Base-by-base conservation (phyloP, 495 filamentous ascomycete species). In the Neurospora sp. region DNA sequence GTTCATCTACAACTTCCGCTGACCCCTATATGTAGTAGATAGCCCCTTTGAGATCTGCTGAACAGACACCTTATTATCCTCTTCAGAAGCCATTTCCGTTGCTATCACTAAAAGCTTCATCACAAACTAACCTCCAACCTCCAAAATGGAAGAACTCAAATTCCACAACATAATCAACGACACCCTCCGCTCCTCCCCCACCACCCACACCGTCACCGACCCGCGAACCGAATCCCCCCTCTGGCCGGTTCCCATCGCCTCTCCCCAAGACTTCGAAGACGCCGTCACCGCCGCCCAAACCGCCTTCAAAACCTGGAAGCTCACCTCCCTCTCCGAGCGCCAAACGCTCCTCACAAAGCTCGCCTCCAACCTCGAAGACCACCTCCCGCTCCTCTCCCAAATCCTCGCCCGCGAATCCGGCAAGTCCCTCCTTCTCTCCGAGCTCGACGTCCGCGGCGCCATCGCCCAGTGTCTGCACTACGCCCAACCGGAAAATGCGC, bases 331-430 rank as follows among this genome's bases (percentile, higher is more conserved):
- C n/a, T 74, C 82, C 4, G 84, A 87, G 78, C 86, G 92, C 18
- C 86, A 89, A 62, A 83, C 87, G n/a, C 77, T 86, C 12, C 77
- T 93, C 5, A 72, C 81, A 39, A 88, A 88, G 72, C 87, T 88
- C 70, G 86, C 86, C 62, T 79, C 82, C 11, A 70, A 77, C 60
- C 74, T 85, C 62, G 74, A 80, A 18, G 71, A 81, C 37, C 76
- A 86, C 69, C 71, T 72, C 8, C 78, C 80, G 0, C 77, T 84
- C 66, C 76, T 86, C 20, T 75, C 80, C 31, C 77, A 80, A 27
- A 80, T 84, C 4, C 77, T 86, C 39, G 79, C 77, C 74, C 54
- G 11, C 54, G 54, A 66, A 66, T 66, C 54, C 54, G 54, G 54
- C 54, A 66, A 66, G 7, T 66, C 54, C 54, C 54, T 66, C 12